Conservation (phyloP, 257 asterid species). For the Mitragyna speciosa region DNA sequence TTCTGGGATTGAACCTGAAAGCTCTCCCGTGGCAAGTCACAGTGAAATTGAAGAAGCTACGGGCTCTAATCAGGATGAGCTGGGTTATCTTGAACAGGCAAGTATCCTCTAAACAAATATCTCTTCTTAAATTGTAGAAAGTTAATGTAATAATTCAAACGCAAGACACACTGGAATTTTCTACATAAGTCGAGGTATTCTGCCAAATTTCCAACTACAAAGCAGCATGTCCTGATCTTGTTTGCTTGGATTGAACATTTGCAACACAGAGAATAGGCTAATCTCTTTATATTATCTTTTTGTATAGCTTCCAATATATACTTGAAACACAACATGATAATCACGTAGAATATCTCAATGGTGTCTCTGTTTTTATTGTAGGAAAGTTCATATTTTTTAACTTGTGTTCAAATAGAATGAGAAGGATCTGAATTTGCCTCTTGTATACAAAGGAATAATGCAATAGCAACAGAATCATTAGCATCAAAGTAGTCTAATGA, state of each 20-base stretch:
- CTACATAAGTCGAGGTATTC: not conserved
- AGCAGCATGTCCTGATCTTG: not conserved
- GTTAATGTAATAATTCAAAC: not conserved
- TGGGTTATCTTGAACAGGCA: constrained; percentile 56
- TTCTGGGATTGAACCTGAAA: constrained; percentile 42
- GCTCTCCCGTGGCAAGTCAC: constrained; percentile 30
- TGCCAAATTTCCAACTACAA: no score
- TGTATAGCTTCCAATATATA: not conserved
- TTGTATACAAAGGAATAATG: no score
- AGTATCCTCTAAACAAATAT: constrained; percentile 29
- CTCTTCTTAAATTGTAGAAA: not conserved
- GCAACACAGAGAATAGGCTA: no score
- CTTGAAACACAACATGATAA: no score
- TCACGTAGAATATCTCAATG: no score
- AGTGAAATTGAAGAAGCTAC: constrained; percentile 68
- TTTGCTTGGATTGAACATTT: not conserved
- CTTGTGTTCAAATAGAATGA: no score
- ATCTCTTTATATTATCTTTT: not conserved
- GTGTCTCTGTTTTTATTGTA: no score
- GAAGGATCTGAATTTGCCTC: no score
- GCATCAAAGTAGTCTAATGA: no score
- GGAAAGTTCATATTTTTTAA: no score
- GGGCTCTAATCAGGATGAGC: constrained; percentile 73
- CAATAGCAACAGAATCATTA: no score
- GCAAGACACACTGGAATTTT: no score